Evolutionary conservation across 345 rosid genomes (phyloP).

Genomic region (Eutrema japonicum): DNA sequence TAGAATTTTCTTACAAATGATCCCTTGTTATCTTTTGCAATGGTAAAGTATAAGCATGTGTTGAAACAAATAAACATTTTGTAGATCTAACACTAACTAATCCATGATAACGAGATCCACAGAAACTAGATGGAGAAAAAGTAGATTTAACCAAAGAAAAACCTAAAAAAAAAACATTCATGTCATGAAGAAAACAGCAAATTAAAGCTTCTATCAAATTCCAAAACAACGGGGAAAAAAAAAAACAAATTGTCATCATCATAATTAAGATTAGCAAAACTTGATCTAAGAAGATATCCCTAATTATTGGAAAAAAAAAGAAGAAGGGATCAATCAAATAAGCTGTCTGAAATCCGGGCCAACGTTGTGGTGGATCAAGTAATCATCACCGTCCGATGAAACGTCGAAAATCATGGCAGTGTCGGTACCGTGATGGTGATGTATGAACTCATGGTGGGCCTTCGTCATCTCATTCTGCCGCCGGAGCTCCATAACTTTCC

Average conservation of each 20-base stretch:
- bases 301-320: constrained; percentile 41
- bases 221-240: constrained; percentile 22
- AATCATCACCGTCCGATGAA: constrained; percentile 75
- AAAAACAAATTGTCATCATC: constrained; percentile 27
- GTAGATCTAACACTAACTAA: constrained; percentile 2
- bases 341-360: constrained; percentile 87
- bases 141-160: background rate
- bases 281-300: constrained; percentile 40
- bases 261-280: constrained; percentile 44
- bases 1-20: background rate
- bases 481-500: constrained; percentile 50
- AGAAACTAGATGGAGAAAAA: constrained; percentile 1
- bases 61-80: background rate
- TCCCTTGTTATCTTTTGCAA: background rate
- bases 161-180: background rate
- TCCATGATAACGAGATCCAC: background rate
- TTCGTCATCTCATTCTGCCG: constrained; percentile 46
- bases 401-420: constrained; percentile 59
- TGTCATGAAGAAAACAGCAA: constrained; percentile 30
- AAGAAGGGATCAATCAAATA: constrained; percentile 46
- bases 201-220: constrained; percentile 16
- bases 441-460: constrained; percentile 57
- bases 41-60: background rate
- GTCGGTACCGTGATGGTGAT: constrained; percentile 54
- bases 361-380: constrained; percentile 83